Evolutionary conservation across 2,329 filamentous ascomycete species (phyloP).

Genomic region (Trichoderma sp.): DNA sequence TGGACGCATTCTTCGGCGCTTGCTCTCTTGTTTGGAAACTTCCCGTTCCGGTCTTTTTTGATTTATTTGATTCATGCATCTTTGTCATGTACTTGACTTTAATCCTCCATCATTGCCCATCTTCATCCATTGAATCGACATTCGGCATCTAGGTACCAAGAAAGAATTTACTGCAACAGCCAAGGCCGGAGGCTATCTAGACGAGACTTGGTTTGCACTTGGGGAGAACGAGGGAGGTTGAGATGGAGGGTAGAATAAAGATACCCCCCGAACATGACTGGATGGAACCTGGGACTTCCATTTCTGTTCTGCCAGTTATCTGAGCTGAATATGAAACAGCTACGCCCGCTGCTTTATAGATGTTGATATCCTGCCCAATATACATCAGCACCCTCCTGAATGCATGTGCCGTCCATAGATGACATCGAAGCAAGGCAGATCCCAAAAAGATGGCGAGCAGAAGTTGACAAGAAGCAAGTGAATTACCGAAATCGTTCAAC

Average conservation of each 20-base stretch:
- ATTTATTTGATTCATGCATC: not conserved
- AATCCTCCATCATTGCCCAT: too few species aligned
- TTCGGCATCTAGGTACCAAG: too few species aligned
- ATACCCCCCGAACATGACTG: slow-evolving; percentile 37
- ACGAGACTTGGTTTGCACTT: slow-evolving; percentile 19
- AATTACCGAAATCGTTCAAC: not conserved
- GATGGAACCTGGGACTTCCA: slow-evolving; percentile 33
- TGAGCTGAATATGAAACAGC: not conserved
- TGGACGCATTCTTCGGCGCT: not conserved
- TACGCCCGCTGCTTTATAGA: not conserved
- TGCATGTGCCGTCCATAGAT: slow-evolving; percentile 3
- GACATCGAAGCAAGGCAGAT: not conserved
- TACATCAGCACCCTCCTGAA: not conserved
- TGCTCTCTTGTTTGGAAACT: not conserved
- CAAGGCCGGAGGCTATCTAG: not conserved
- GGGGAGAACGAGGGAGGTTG: slow-evolving; percentile 30
- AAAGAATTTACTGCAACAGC: too few species aligned
- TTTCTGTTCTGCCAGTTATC: not conserved
- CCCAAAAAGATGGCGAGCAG: not conserved
- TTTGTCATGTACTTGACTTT: not conserved
- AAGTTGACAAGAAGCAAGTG: not conserved
- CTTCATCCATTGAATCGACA: not conserved
- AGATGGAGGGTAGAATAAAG: slow-evolving; percentile 31
- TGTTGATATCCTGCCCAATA: not conserved
- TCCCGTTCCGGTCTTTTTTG: not conserved